phyloP scores from a whole-genome alignment of 352 stramenopile species.

The Globisporangium spiculum region DNA sequence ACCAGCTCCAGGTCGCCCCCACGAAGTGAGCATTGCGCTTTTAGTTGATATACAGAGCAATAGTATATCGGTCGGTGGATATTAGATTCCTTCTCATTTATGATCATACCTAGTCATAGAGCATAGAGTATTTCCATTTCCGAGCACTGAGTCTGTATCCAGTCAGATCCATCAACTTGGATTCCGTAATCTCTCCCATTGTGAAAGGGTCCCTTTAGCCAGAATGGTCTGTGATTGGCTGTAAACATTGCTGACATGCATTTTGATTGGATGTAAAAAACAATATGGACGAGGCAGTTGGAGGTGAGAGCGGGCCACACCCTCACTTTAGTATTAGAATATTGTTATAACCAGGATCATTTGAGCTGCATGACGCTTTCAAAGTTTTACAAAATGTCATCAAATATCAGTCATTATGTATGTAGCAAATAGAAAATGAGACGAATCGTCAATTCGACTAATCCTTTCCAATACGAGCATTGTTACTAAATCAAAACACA shows the following conservation, averaged over 20 bases:
- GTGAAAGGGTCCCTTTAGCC: neutral
- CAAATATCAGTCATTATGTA: neutral
- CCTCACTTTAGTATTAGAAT: neutral
- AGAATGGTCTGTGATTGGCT: neutral
- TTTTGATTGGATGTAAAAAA: neutral
- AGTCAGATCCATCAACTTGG: neutral
- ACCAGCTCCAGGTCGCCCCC: slow-evolving; percentile 8
- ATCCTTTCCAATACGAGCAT: neutral
- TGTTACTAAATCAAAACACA: neutral
- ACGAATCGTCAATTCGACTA: neutral
- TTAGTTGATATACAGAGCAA: neutral
- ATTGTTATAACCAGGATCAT: neutral
- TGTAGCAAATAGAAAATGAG: neutral
- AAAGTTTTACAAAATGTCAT: neutral
- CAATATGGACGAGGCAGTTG: neutral
- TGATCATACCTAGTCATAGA: neutral
- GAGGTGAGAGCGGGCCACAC: neutral
- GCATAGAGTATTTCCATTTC: no score
- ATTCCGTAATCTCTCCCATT: neutral
- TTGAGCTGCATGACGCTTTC: neutral
- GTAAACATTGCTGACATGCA: neutral
- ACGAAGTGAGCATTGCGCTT: neutral
- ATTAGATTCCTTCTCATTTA: neutral
- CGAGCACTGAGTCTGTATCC: neutral
- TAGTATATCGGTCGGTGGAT: neutral